Evolutionary conservation across 352 stramenopile species (phyloP).

Genomic region (Globisporangium sylvaticum): DNA sequence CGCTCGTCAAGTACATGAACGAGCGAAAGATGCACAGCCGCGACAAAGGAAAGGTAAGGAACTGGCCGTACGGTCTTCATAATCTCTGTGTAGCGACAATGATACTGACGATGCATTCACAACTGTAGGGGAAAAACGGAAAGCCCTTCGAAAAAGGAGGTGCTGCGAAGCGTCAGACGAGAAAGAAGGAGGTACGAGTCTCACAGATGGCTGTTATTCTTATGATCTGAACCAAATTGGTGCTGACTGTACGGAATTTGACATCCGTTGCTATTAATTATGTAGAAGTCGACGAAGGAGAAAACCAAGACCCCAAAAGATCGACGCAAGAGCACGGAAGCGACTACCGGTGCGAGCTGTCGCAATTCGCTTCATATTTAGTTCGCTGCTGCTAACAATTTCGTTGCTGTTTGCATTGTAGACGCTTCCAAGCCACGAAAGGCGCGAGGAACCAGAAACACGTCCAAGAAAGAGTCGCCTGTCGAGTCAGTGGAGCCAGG

Average conservation of each 20-base stretch:
- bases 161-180: conserved; percentile 25
- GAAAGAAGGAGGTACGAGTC: conserved; percentile 55
- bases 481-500: conserved; percentile 30
- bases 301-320: conserved; percentile 20
- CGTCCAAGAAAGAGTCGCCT: conserved; percentile 27
- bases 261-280: not conserved
- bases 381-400: too few relatives aligned
- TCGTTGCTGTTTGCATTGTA: conserved; percentile 1
- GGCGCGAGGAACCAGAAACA: conserved; percentile 22
- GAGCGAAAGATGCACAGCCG: conserved; percentile 58
- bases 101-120: not conserved
- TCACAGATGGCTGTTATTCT: too few relatives aligned
- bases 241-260: not conserved
- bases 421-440: conserved; percentile 47
- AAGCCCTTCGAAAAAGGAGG: conserved; percentile 38
- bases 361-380: not conserved
- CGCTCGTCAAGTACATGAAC: conserved; percentile 82
- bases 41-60: conserved; percentile 62
- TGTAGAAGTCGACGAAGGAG: conserved; percentile 17
- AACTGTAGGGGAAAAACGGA: conserved; percentile 27
- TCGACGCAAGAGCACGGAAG: conserved; percentile 8
- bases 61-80: not conserved
- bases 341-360: not conserved
- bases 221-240: too few relatives aligned
- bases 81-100: not conserved